Percentiles rank a stretch among this genome's conserved stretches.
These are phyloP conservation scores for Ustanciosporium gigantosporum DNA, from an alignment of 1,284 basidiomycete species.

Conservation along the genomic window DNA sequence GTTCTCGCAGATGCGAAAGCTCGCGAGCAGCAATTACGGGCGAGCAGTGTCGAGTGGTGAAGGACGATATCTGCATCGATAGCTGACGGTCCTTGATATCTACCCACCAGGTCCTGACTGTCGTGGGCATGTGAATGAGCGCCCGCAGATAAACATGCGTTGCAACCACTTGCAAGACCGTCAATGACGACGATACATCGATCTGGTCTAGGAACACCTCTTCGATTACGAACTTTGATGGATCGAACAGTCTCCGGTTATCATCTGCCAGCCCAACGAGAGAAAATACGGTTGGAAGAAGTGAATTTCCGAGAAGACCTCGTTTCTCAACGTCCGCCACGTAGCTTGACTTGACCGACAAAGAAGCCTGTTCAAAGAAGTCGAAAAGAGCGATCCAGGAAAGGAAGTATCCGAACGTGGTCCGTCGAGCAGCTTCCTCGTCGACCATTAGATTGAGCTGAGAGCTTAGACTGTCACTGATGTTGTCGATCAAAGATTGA, in stretches of 20 bases:
- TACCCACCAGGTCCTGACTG: conserved; percentile 75
- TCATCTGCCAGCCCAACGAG: conserved; percentile 64
- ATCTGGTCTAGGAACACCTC: conserved; percentile 74
- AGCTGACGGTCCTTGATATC: conserved; percentile 88
- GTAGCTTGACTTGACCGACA: conserved; percentile 78
- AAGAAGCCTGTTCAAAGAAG: conserved; percentile 81
- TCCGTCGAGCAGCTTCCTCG: conserved; percentile 14
- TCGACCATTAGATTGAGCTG: conserved; percentile 30
- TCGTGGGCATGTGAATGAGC: conserved; percentile 51
- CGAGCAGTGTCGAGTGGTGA: conserved; percentile 86
- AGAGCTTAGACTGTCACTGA: conserved; percentile 15
- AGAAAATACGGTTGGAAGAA: conserved; percentile 77
- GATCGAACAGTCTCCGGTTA: conserved; percentile 67
- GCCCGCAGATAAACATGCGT: conserved; percentile 74
- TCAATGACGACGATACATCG: conserved; percentile 34
- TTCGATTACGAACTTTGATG: conserved; percentile 81
- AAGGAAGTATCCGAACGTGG: conserved; percentile 67
- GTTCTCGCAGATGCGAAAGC: conserved; percentile 74
- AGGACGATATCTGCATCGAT: conserved; percentile 73
- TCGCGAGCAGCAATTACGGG: conserved; percentile 85
- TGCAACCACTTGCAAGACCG: conserved; percentile 71
- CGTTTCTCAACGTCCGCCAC: conserved; percentile 79
- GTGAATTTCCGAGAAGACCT: conserved; percentile 68
- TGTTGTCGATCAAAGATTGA: conserved; percentile 19
- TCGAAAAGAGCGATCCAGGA: conserved; percentile 89